A percentile compares a stretch with the other conserved stretches of the same genome.
These are phyloP conservation scores for Exidia glandulosa DNA, from an alignment of 768 basidiomycete species.

Conservation along the genomic window DNA sequence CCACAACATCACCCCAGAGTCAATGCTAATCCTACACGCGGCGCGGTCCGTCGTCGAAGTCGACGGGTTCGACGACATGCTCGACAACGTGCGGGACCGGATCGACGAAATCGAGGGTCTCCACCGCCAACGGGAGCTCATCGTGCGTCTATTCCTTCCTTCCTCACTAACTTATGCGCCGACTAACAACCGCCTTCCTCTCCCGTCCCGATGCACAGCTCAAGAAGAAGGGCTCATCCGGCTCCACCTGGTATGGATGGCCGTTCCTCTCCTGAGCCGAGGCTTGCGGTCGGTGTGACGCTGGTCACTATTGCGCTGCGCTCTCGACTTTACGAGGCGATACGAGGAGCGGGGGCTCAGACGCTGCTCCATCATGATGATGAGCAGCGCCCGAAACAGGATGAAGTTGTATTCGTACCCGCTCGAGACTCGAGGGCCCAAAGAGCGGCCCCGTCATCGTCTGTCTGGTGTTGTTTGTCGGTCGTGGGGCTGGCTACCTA, in stretches of 20 bases:
- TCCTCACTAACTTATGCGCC: background rate
- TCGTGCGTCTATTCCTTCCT: background rate
- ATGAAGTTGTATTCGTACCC: no score
- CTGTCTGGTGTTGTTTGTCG: no score
- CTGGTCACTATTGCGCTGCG: no score
- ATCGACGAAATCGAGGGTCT: constrained; percentile 83
- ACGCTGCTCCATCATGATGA: no score
- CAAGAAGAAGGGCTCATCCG: background rate
- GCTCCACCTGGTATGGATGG: background rate
- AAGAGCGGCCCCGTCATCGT: no score
- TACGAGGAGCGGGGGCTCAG: no score
- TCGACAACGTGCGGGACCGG: constrained; percentile 60
- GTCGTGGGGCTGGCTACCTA: background rate
- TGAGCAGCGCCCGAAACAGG: no score
- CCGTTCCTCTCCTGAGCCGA: no score
- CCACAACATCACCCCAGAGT: constrained; percentile 72
- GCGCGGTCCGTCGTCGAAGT: constrained; percentile 60
- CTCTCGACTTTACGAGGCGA: no score
- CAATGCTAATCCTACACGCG: constrained; percentile 62
- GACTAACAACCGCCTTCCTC: background rate
- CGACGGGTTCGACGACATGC: constrained; percentile 69
- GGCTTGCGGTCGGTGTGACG: no score
- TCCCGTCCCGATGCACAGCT: background rate
- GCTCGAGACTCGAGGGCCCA: no score
- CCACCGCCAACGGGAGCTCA: constrained; percentile 62